Conservation (phyloP, 352 stramenopile genomes). For the Phytophthora vignae region DNA sequence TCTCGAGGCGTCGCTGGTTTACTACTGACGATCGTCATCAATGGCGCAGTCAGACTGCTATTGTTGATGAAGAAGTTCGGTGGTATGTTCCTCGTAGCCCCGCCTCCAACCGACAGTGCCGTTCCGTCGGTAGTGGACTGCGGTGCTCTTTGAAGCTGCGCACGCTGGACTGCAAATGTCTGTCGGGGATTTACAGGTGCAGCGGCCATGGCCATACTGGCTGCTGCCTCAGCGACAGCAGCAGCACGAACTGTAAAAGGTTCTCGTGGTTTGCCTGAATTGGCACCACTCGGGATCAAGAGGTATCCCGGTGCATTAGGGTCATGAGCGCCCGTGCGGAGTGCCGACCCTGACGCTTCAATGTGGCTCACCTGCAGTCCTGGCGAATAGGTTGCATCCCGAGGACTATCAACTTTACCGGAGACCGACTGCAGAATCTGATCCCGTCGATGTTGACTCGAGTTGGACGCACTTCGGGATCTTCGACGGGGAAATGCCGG, state of each 20-base stretch:
- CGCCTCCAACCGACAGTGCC: conserved; percentile 1
- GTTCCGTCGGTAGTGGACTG: conserved; percentile 15
- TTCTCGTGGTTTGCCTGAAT: conserved; percentile 10
- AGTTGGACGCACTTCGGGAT: conserved; percentile 29
- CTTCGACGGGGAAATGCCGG: conserved; percentile 31
- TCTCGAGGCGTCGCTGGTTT: conserved; percentile 27
- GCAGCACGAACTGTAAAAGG: conserved; percentile 37
- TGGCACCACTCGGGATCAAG: conserved; percentile 13
- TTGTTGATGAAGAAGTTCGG: conserved; percentile 33
- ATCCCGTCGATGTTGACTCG: conserved; percentile 31
- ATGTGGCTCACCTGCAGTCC: conserved; percentile 28
- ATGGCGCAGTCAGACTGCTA: conserved; percentile 38
- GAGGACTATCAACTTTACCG: conserved; percentile 24
- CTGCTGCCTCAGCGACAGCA: conserved; percentile 33
- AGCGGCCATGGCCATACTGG: conserved; percentile 23
- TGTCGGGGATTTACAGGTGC: conserved; percentile 16
- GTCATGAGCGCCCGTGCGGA: conserved; percentile 24
- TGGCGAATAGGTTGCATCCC: conserved; percentile 6
- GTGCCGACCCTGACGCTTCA: conserved; percentile 17
- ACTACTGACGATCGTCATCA: conserved; percentile 38
- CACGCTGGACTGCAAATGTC: conserved; percentile 13
- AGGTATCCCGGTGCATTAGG: conserved; percentile 15
- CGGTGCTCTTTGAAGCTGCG: conserved; percentile 13
- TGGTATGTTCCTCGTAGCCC: conserved; percentile 20
- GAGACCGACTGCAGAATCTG: conserved; percentile 11